Percentiles rank a stretch among this genome's conserved stretches.
phyloP scores from a whole-genome alignment of 306 rosid species.

The Morella rubra region DNA sequence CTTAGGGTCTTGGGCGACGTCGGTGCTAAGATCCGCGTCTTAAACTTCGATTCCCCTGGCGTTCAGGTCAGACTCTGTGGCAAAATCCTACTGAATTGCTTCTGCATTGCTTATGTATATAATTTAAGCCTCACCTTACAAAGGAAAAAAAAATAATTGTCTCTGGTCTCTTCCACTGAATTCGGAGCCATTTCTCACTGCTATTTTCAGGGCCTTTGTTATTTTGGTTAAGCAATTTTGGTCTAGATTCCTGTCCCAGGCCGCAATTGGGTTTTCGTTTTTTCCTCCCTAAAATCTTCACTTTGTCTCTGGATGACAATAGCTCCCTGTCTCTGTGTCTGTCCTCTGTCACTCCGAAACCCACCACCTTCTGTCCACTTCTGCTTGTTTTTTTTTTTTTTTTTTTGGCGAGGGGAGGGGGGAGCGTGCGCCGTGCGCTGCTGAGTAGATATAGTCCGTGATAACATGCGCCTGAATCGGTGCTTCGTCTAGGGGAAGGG shows the following conservation, averaged over 20 bases:
- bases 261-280: background rate
- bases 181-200: background rate
- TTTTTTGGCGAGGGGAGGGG: background rate
- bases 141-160: background rate
- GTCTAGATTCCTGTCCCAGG: background rate
- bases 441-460: background rate
- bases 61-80: conserved; percentile 61
- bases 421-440: conserved; percentile 23
- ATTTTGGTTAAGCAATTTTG: background rate
- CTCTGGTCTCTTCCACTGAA: background rate
- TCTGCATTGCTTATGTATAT: background rate
- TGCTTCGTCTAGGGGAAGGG: background rate
- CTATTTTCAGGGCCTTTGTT: background rate
- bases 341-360: conserved; percentile 22
- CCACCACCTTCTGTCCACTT: conserved; percentile 30
- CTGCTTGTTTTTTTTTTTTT: conserved; percentile 37
- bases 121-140: background rate
- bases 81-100: background rate
- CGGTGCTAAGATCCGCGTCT: conserved; percentile 95
- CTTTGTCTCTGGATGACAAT: background rate
- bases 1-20: conserved; percentile 80
- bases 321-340: background rate
- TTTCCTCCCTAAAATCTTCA: background rate
- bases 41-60: conserved; percentile 77
- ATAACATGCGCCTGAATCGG: conserved; percentile 29